phyloP scores from a whole-genome alignment of 2,329 filamentous ascomycete species.

The Pseudogymnoascus sp. region DNA sequence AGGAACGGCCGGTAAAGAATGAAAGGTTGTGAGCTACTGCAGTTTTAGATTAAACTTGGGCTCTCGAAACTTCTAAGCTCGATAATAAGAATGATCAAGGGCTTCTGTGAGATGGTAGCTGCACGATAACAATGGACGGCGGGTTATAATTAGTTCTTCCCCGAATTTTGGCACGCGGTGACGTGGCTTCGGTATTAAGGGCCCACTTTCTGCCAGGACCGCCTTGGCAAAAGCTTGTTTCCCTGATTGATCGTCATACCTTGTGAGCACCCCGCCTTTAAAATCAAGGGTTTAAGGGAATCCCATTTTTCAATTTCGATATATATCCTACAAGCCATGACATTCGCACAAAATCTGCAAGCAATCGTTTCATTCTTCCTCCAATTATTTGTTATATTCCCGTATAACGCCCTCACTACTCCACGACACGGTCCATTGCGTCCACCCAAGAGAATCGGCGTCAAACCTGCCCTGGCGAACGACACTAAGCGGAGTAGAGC shows the following conservation, averaged over 20 bases:
- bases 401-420: slow-evolving; percentile 26
- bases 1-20: too few relatives aligned
- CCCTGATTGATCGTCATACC: not conserved
- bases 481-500: not conserved
- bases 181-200: not conserved
- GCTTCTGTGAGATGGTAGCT: not conserved
- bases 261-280: not conserved
- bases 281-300: not conserved
- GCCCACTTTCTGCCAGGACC: not conserved
- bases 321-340: slow-evolving; percentile 10
- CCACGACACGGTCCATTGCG: slow-evolving; percentile 19
- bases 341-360: slow-evolving; percentile 13
- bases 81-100: not conserved
- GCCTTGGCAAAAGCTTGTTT: slow-evolving; percentile 1
- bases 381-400: slow-evolving; percentile 28
- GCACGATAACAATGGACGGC: not conserved
- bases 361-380: slow-evolving; percentile 19
- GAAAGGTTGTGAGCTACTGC: not conserved
- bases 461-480: not conserved
- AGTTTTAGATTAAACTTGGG: not conserved
- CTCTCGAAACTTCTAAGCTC: not conserved
- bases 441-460: not conserved
- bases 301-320: not conserved
- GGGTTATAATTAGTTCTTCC: not conserved
- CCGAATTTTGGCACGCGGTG: not conserved